Conservation (phyloP, 148 eudicot genomes). For the Vaccinium vitisidaea region DNA sequence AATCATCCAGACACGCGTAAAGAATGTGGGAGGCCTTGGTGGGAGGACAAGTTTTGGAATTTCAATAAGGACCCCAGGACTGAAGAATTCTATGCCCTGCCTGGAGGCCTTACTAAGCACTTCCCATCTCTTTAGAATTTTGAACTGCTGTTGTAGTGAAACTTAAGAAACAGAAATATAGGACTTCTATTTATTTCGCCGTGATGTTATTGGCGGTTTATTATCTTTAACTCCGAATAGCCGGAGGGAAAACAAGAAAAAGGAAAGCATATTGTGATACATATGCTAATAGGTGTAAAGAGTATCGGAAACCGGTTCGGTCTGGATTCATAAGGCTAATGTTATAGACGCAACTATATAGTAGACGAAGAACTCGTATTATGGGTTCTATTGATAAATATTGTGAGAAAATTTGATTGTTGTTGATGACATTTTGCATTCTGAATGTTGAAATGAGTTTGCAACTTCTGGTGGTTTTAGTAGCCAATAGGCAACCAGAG, state of each 20-base stretch:
- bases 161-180: background rate
- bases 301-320: background rate
- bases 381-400: background rate
- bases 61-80: slow-evolving; percentile 65
- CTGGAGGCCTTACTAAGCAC: slow-evolving; percentile 58
- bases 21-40: slow-evolving; percentile 89
- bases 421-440: background rate
- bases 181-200: background rate
- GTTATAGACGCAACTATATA: background rate
- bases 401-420: background rate
- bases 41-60: slow-evolving; percentile 55
- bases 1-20: slow-evolving; percentile 38
- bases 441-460: background rate
- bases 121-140: slow-evolving; percentile 66
- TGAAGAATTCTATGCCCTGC: slow-evolving; percentile 76
- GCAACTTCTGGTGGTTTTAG: background rate
- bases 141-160: background rate
- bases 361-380: background rate
- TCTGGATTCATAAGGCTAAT: background rate
- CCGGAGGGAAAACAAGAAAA: background rate
- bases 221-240: background rate
- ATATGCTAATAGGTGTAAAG: background rate
- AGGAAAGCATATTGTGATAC: background rate
- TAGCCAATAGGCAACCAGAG: background rate
- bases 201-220: background rate